Percentiles rank a stretch among this genome's conserved stretches.
Evolutionary conservation across 75 land plant genomes (phyloP).

Genomic region (Pinus taeda): DNA sequence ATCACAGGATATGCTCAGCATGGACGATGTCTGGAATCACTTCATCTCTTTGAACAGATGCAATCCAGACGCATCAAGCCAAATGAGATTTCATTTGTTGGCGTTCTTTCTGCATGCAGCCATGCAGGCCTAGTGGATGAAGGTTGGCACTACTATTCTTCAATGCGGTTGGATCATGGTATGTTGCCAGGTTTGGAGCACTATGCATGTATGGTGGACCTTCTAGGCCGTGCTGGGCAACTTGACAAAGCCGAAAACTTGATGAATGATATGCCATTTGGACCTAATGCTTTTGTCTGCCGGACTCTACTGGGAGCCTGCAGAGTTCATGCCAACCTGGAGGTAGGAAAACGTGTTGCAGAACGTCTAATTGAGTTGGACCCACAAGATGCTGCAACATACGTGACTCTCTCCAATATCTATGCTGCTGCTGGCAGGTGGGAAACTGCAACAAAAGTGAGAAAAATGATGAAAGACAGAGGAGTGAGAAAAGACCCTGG

Average conservation of each 20-base stretch:
- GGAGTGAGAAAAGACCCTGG: conserved; percentile 16
- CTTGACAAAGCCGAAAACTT: conserved; percentile 13
- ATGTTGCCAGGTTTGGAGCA: conserved; percentile 7
- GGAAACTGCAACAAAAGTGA: conserved; percentile 13
- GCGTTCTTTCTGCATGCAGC: conserved; percentile 14
- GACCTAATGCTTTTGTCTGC: conserved; percentile 14
- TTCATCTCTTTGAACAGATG: conserved; percentile 3
- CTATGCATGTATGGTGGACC: conserved; percentile 16
- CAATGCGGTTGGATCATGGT: background rate
- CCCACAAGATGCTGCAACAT: background rate
- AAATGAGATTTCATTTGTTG: conserved; percentile 12
- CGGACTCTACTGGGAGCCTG: conserved; percentile 14
- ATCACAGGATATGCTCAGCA: conserved; percentile 4
- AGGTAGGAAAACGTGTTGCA: conserved; percentile 1
- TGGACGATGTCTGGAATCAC: background rate
- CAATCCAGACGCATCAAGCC: conserved; percentile 5
- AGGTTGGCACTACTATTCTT: background rate
- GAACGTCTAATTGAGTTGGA: background rate
- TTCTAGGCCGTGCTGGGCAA: conserved; percentile 10
- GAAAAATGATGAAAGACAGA: conserved; percentile 7
- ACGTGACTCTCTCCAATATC: conserved; percentile 17
- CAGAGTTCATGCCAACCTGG: conserved; percentile 10
- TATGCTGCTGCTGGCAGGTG: conserved; percentile 20
- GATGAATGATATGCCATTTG: conserved; percentile 11
- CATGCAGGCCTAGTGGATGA: conserved; percentile 3